Evolutionary conservation across 73 alveolate genomes (phyloP).

Genomic region (Symbiodinium pilosum): DNA sequence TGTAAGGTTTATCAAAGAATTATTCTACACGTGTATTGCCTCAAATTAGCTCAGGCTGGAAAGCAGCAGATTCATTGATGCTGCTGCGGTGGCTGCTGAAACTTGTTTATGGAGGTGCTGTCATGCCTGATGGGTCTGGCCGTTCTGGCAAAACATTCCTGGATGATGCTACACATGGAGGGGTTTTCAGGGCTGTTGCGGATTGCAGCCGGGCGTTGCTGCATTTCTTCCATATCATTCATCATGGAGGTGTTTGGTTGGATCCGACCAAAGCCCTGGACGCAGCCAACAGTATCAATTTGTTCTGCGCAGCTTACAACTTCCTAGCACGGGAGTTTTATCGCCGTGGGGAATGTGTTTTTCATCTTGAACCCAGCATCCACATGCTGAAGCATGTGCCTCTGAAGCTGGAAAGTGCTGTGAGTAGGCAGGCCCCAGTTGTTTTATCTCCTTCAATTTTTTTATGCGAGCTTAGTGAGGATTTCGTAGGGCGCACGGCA

Average conservation of each 20-base stretch:
- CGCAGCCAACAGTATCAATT: neutral
- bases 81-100: constrained; percentile 22
- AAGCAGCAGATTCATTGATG: neutral
- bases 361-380: neutral
- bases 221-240: neutral
- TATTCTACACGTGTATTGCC: too few relatives aligned
- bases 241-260: neutral
- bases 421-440: neutral
- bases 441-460: neutral
- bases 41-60: neutral
- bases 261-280: neutral
- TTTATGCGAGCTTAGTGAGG: neutral
- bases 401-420: neutral
- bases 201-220: neutral
- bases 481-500: neutral
- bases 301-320: neutral
- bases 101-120: neutral
- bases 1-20: too few relatives aligned
- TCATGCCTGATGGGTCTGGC: neutral
- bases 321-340: neutral
- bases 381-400: neutral
- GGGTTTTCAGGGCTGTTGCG: neutral
- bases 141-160: neutral
- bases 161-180: neutral
- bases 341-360: neutral